Evolutionary conservation across 1,139 yeast genomes (phyloP).

Genomic region (Magnusiomyces sp.): DNA sequence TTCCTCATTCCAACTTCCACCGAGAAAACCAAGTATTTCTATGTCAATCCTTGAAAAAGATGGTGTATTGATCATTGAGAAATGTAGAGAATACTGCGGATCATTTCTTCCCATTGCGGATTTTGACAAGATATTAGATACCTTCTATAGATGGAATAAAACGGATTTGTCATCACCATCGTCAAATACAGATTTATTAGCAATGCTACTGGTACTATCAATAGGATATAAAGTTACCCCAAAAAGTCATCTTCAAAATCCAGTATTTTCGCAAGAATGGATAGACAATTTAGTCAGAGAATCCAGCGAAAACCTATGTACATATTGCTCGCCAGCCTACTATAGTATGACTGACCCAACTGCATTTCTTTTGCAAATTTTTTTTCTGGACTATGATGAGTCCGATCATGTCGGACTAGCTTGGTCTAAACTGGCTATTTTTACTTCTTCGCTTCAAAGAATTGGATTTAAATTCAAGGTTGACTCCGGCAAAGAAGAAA

Average conservation of each 20-base stretch:
- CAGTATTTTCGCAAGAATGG: not conserved
- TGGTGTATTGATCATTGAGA: not conserved
- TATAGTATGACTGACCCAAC: conserved; percentile 1
- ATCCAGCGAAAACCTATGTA: not conserved
- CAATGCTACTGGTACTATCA: not conserved
- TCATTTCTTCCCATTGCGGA: not conserved
- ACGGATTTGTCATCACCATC: not conserved
- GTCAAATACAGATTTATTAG: not conserved
- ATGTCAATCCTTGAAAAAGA: not conserved
- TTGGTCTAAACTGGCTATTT: conserved; percentile 1
- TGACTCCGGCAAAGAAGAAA: not conserved
- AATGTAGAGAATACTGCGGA: not conserved
- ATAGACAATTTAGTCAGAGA: not conserved
- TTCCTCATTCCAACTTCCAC: too few species aligned
- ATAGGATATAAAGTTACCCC: not conserved
- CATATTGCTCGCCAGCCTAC: not conserved
- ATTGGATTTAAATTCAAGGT: not conserved
- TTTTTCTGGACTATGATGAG: not conserved
- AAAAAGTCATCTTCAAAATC: not conserved
- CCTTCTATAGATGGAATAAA: not conserved
- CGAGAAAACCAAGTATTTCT: too few species aligned
- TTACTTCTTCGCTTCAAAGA: conserved; percentile 1
- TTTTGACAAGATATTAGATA: not conserved
- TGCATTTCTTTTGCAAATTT: not conserved
- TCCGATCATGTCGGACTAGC: not conserved